phyloP scores from a whole-genome alignment of 495 filamentous ascomycete species.

The Tuber brumale region DNA sequence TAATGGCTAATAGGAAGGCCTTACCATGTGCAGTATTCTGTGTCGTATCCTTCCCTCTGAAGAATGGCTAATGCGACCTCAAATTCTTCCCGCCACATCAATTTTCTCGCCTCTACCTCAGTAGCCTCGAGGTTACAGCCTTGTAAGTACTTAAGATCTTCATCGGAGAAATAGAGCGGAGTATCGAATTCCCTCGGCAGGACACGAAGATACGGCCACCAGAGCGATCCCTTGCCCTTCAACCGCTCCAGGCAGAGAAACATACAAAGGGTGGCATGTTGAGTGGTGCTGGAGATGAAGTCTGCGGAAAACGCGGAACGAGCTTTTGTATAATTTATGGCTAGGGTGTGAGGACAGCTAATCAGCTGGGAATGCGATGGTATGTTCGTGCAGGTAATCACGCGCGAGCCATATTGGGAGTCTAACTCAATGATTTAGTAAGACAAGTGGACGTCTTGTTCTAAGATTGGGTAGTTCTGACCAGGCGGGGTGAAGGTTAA shows the following conservation, averaged over 20 bases:
- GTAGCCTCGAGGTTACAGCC: slow-evolving; percentile 53
- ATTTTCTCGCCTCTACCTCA: slow-evolving; percentile 46
- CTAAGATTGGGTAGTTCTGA: neutral
- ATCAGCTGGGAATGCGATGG: slow-evolving; percentile 23
- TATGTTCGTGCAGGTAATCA: slow-evolving; percentile 22
- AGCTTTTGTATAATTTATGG: slow-evolving; percentile 31
- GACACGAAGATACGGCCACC: slow-evolving; percentile 57
- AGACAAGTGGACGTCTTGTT: neutral
- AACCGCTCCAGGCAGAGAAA: slow-evolving; percentile 57
- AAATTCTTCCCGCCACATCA: slow-evolving; percentile 51
- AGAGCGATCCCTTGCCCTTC: slow-evolving; percentile 49
- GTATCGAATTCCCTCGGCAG: slow-evolving; percentile 55
- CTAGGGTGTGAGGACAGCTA: slow-evolving; percentile 32
- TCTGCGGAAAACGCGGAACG: slow-evolving; percentile 16
- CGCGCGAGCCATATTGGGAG: slow-evolving; percentile 17
- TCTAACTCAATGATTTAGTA: slow-evolving; percentile 1
- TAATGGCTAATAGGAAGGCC: slow-evolving; percentile 1
- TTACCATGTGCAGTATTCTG: slow-evolving; percentile 43
- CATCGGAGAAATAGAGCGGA: slow-evolving; percentile 52
- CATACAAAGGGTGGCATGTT: slow-evolving; percentile 45
- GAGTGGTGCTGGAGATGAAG: slow-evolving; percentile 18
- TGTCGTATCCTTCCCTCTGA: slow-evolving; percentile 12
- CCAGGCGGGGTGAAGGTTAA: slow-evolving; percentile 29
- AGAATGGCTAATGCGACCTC: slow-evolving; percentile 44
- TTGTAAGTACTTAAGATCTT: slow-evolving; percentile 54